Percentiles rank a stretch among this genome's conserved stretches.
These are phyloP conservation scores for Mycena vulgaris DNA, from an alignment of 768 basidiomycete species.

Conservation along the genomic window DNA sequence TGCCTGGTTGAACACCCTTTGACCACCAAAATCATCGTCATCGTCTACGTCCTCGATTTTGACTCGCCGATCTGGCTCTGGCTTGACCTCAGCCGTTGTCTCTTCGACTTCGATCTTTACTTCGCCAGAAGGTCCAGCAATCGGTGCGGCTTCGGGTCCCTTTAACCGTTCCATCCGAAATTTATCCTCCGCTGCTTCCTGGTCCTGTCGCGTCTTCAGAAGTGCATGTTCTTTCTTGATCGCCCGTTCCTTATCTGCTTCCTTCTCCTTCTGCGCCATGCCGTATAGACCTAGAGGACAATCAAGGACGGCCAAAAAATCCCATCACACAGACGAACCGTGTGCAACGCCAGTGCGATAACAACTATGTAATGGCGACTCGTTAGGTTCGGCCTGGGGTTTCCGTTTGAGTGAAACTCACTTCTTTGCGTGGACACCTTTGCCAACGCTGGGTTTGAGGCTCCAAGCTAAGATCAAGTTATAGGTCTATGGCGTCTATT, in stretches of 20 bases:
- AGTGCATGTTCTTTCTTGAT: conserved; percentile 39
- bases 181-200: conserved; percentile 42
- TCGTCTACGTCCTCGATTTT: conserved; percentile 37
- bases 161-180: conserved; percentile 38
- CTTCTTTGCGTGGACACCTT: conserved; percentile 44
- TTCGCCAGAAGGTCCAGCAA: neutral
- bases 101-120: conserved; percentile 39
- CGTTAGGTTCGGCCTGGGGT: neutral
- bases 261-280: conserved; percentile 41
- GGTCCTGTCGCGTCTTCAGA: conserved; percentile 35
- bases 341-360: conserved; percentile 32
- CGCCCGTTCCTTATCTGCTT: conserved; percentile 38
- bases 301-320: neutral
- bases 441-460: conserved; percentile 35
- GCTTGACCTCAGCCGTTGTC: conserved; percentile 2
- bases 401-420: conserved; percentile 13
- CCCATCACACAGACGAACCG: conserved; percentile 1
- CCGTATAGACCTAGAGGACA: conserved; percentile 31
- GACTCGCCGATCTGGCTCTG: conserved; percentile 21
- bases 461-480: conserved; percentile 47
- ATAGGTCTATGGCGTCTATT: conserved; percentile 37
- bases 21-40: conserved; percentile 30
- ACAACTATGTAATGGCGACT: neutral
- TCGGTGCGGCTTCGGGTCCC: conserved; percentile 3
- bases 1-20: conserved; percentile 7